Evolutionary conservation across 805 yeast genomes (phyloP).

Genomic region (Candida boleticola): DNA sequence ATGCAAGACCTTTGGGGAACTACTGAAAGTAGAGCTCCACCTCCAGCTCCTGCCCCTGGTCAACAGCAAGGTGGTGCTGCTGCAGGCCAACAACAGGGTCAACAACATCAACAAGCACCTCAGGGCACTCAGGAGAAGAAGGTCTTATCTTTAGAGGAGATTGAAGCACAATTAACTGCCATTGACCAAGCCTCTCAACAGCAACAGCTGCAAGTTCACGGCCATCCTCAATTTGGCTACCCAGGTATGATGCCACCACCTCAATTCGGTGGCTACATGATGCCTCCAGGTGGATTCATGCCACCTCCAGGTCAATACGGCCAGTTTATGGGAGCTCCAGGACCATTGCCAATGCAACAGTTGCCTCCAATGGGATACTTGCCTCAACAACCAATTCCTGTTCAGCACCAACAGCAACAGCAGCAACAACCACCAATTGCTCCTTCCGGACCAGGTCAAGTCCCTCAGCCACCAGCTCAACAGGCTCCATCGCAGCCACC

Average conservation of each 20-base stretch:
- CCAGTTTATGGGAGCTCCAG: slow-evolving; percentile 22
- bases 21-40: slow-evolving; percentile 18
- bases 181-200: slow-evolving; percentile 30
- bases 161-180: slow-evolving; percentile 72
- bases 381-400: slow-evolving; percentile 11
- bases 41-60: slow-evolving; percentile 16
- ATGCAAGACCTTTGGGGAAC: slow-evolving; percentile 47
- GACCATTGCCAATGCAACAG: slow-evolving; percentile 22
- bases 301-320: slow-evolving; percentile 38
- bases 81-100: slow-evolving; percentile 7
- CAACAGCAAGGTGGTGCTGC: slow-evolving; percentile 7
- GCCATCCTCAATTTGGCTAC: slow-evolving; percentile 33
- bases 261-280: slow-evolving; percentile 39
- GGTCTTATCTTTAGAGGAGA: slow-evolving; percentile 73
- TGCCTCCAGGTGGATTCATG: slow-evolving; percentile 38
- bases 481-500: slow-evolving; percentile 9
- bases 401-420: slow-evolving; percentile 10
- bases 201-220: slow-evolving; percentile 16
- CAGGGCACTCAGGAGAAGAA: slow-evolving; percentile 31
- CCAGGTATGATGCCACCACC: slow-evolving; percentile 32
- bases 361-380: slow-evolving; percentile 20
- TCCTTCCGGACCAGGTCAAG: slow-evolving; percentile 11
- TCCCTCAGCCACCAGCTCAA: slow-evolving; percentile 6
- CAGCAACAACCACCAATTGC: slow-evolving; percentile 12
- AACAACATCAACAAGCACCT: slow-evolving; percentile 12